Evolutionary conservation across 2,329 filamentous ascomycete species (phyloP).

Genomic region (Helotiales sp.): DNA sequence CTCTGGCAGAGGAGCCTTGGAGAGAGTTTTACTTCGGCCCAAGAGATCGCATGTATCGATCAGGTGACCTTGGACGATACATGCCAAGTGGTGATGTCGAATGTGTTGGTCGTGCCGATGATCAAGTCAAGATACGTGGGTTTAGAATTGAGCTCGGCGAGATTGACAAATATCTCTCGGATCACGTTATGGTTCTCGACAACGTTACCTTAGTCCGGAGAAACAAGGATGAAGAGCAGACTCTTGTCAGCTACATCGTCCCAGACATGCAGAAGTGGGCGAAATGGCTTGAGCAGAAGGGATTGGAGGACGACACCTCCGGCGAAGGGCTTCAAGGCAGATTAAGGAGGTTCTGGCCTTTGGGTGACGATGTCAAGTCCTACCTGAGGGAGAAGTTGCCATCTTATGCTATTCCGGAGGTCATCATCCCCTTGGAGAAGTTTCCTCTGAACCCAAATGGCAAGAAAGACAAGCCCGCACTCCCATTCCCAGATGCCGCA

Average conservation of each 20-base stretch:
- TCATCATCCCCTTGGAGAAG: slow-evolving; percentile 70
- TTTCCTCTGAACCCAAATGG: slow-evolving; percentile 84
- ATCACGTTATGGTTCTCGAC: slow-evolving; percentile 75
- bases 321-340: slow-evolving; percentile 41
- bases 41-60: slow-evolving; percentile 82
- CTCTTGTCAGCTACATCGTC: slow-evolving; percentile 86
- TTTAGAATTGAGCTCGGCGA: slow-evolving; percentile 95
- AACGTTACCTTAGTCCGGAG: slow-evolving; percentile 83
- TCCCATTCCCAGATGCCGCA: slow-evolving; percentile 78
- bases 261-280: slow-evolving; percentile 77
- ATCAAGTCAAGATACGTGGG: slow-evolving; percentile 93
- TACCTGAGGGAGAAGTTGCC: slow-evolving; percentile 72
- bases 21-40: slow-evolving; percentile 76
- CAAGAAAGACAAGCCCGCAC: slow-evolving; percentile 76
- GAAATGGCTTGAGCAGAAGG: slow-evolving; percentile 61
- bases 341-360: slow-evolving; percentile 40
- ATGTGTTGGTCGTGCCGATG: slow-evolving; percentile 77
- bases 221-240: slow-evolving; percentile 82
- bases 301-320: slow-evolving; percentile 47
- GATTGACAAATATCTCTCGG: slow-evolving; percentile 81
- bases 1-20: slow-evolving; percentile 68
- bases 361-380: slow-evolving; percentile 57
- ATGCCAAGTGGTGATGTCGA: slow-evolving; percentile 68
- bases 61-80: slow-evolving; percentile 82
- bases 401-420: slow-evolving; percentile 71